Evolutionary conservation across 306 rosid genomes (phyloP).

Genomic region (Gleditsia sinensis): DNA sequence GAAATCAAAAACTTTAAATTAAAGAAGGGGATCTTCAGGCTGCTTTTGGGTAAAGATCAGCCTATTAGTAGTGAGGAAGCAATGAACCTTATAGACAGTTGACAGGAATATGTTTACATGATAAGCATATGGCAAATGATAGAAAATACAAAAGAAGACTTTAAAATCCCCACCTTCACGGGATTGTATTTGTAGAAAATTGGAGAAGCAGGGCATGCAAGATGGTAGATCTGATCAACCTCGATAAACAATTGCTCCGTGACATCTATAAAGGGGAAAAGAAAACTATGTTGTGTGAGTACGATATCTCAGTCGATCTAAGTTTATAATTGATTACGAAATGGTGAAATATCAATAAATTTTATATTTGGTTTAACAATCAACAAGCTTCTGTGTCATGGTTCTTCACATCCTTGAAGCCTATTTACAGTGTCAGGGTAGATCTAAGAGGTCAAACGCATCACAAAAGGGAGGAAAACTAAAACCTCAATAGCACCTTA

Average conservation of each 20-base stretch:
- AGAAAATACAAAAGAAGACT: neutral
- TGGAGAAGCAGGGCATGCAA: constrained; percentile 82
- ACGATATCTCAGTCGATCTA: no score
- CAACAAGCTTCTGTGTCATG: neutral
- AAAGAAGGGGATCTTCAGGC: no score
- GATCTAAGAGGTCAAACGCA: neutral
- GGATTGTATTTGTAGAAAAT: constrained; percentile 79
- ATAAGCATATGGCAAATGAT: neutral
- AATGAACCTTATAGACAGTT: no score
- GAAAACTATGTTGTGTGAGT: neutral
- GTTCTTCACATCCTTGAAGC: neutral
- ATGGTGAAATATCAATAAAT: neutral
- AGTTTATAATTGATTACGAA: neutral
- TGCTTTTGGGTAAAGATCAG: no score
- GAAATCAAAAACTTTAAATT: no score
- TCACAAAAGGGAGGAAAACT: no score
- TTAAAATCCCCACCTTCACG: constrained; percentile 52
- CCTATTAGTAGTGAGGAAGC: no score
- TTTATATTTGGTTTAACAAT: no score
- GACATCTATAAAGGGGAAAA: constrained; percentile 48
- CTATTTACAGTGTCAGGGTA: neutral
- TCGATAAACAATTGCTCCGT: constrained; percentile 68
- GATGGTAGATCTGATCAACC: constrained; percentile 76
- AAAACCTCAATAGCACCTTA: no score
- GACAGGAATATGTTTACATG: neutral